Base-by-base conservation (phyloP, 2,329 filamentous ascomycete genomes). In the Helicocarpus griseus region DNA sequence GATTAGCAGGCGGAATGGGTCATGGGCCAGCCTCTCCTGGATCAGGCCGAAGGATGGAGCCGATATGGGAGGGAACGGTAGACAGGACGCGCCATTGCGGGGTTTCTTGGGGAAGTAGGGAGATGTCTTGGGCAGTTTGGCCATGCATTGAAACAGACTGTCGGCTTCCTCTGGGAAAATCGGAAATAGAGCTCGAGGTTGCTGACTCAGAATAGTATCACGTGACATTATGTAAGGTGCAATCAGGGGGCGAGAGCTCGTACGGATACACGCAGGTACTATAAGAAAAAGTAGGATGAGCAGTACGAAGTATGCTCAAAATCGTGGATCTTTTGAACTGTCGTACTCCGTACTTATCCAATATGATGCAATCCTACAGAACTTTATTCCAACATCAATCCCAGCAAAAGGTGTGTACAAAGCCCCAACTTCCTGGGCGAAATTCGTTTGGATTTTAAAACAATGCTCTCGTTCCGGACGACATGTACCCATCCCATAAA, bases 1-100 rank as follows among this genome's bases (percentile, higher is more conserved):
- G 28, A 95, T 75, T 1, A 95, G 77, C 1, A 96, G 78, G 57
- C 82, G 83, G 66, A 94, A 95, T 0, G 89, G 86, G 52, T 89
- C 78, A 47, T 79, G 68, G 1, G 82, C 81, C 14, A 95, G 78
- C 56, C 83, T 78, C 64, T 95, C 90, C 65, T 96, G 90, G 35
- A 95, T 81, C 1, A 96, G 77, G 0, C 89, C 89, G 63, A 95
- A 95, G 5, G 62, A 66, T 0, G 74, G 63, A 0, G 79, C 73
- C 6, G 77, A 75, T 31, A 89, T 78, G 0, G 82, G 78, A 0
- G 88, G 86, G 57, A 91, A 87, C 1, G 72, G 74, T 5, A 76
- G 70, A 54, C 69, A 73, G 4, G 77, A 78, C 8, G 70, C 57
- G 50, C 65, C 55, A 47, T 66, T 60, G 48, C 60, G 53, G 8